phyloP scores from a whole-genome alignment of 371 early-diverging fungal genomes.

The Apophysomyces sp. region DNA sequence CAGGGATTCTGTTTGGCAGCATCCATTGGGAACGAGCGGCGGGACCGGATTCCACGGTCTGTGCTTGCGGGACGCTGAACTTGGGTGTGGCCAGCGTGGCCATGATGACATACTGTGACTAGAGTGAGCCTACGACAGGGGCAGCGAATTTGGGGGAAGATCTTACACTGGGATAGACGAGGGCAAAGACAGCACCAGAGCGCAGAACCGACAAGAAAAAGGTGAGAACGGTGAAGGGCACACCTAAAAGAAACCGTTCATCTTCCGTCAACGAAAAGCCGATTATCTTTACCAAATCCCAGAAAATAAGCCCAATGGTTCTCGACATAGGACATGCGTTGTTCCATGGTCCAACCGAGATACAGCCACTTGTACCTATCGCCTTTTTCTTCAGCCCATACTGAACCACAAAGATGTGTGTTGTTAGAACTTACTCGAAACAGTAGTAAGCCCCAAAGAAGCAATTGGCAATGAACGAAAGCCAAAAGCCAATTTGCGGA shows the following conservation, averaged over 20 bases:
- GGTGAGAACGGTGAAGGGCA: slow-evolving; percentile 40
- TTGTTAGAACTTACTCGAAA: slow-evolving; percentile 55
- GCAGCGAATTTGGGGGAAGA: neutral
- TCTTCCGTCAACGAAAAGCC: neutral
- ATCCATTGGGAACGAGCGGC: slow-evolving; percentile 26
- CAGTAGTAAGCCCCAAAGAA: slow-evolving; percentile 54
- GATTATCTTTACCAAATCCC: slow-evolving; percentile 42
- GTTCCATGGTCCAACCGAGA: slow-evolving; percentile 48
- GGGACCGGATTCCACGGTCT: slow-evolving; percentile 26
- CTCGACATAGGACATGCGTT: slow-evolving; percentile 51
- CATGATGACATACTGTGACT: slow-evolving; percentile 48
- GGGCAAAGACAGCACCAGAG: slow-evolving; percentile 46
- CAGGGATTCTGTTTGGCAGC: slow-evolving; percentile 40
- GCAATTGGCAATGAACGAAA: slow-evolving; percentile 42
- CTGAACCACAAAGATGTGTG: too few relatives aligned
- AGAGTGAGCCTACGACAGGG: neutral
- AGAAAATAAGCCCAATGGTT: slow-evolving; percentile 56
- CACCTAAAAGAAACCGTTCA: slow-evolving; percentile 12
- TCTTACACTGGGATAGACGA: slow-evolving; percentile 52
- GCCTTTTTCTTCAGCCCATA: too few relatives aligned
- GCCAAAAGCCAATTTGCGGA: slow-evolving; percentile 34
- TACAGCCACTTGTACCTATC: slow-evolving; percentile 53
- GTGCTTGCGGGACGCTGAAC: slow-evolving; percentile 25
- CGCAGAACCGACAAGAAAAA: slow-evolving; percentile 49
- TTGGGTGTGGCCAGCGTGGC: slow-evolving; percentile 46